Percentiles rank a stretch among this genome's conserved stretches.
phyloP scores from a whole-genome alignment of 2,329 filamentous ascomycete species.

The Ophiostoma sp. region DNA sequence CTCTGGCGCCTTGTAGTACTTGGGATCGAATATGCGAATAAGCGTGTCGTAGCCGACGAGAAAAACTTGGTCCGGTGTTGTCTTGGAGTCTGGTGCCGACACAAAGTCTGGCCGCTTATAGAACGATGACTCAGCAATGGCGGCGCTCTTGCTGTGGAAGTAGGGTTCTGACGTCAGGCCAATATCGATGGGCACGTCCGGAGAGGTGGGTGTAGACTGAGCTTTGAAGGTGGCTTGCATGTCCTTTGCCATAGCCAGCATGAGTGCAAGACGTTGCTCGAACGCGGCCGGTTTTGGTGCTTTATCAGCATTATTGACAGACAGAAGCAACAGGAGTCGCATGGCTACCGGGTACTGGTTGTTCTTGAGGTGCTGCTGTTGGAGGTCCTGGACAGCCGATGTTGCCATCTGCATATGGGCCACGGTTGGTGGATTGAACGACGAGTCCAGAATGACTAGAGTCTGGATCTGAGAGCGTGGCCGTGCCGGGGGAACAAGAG shows the following conservation, averaged over 20 bases:
- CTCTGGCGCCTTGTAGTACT: constrained; percentile 53
- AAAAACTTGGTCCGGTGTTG: constrained; percentile 53
- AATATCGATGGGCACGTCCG: constrained; percentile 38
- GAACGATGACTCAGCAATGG: constrained; percentile 46
- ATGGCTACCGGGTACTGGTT: constrained; percentile 24
- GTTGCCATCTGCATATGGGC: constrained; percentile 56
- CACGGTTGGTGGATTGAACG: constrained; percentile 62
- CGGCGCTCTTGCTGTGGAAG: constrained; percentile 65
- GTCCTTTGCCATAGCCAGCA: constrained; percentile 62
- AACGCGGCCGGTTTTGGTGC: constrained; percentile 62
- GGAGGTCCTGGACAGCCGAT: constrained; percentile 39
- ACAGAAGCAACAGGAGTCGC: constrained; percentile 54
- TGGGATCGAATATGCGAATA: constrained; percentile 64
- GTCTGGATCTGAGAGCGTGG: constrained; percentile 15
- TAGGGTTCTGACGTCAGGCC: constrained; percentile 67
- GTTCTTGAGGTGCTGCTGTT: constrained; percentile 11
- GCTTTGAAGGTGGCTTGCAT: constrained; percentile 34
- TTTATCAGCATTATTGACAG: constrained; percentile 63
- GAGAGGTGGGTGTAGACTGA: constrained; percentile 7
- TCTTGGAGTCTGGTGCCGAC: background rate
- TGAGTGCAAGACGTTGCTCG: constrained; percentile 62
- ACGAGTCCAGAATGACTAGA: constrained; percentile 60
- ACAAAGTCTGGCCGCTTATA: constrained; percentile 34
- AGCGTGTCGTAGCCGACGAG: constrained; percentile 73
- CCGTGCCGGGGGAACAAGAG: constrained; percentile 14